Conservation (phyloP, 1,139 yeast genomes). For the Chernovozyma aurita region DNA sequence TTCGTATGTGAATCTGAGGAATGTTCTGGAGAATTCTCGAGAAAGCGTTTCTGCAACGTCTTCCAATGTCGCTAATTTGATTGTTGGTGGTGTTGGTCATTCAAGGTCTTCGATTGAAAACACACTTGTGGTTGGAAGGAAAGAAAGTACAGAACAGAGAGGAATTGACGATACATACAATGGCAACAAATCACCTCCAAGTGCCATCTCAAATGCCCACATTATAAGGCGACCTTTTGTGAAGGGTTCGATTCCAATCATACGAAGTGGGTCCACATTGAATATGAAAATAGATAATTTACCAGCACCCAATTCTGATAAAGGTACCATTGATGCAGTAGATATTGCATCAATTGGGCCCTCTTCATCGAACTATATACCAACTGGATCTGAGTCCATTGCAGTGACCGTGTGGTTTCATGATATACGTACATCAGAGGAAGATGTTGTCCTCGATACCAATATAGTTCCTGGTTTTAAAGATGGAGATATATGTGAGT, state of each 20-base stretch:
- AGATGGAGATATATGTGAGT: constrained; percentile 73
- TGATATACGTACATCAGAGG: constrained; percentile 54
- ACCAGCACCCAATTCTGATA: background rate
- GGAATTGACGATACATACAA: background rate
- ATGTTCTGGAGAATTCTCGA: background rate
- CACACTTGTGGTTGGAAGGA: constrained; percentile 7
- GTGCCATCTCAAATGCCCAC: background rate
- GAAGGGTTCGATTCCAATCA: background rate
- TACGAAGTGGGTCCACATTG: background rate
- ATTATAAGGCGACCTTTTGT: background rate
- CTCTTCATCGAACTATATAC: background rate
- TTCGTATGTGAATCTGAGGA: constrained; percentile 1
- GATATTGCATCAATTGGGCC: background rate
- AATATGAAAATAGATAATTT: no score
- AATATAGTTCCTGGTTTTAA: constrained; percentile 52
- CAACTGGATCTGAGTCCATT: constrained; percentile 21
- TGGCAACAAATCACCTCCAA: background rate
- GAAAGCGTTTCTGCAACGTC: constrained; percentile 12
- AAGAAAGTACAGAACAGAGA: background rate
- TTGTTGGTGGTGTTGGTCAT: constrained; percentile 12
- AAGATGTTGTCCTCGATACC: constrained; percentile 61
- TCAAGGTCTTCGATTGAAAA: constrained; percentile 9
- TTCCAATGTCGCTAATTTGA: constrained; percentile 19
- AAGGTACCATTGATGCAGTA: background rate
- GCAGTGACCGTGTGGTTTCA: constrained; percentile 69